Conservation (phyloP, 1,139 yeast species). For the Arxiozyma bovina region DNA sequence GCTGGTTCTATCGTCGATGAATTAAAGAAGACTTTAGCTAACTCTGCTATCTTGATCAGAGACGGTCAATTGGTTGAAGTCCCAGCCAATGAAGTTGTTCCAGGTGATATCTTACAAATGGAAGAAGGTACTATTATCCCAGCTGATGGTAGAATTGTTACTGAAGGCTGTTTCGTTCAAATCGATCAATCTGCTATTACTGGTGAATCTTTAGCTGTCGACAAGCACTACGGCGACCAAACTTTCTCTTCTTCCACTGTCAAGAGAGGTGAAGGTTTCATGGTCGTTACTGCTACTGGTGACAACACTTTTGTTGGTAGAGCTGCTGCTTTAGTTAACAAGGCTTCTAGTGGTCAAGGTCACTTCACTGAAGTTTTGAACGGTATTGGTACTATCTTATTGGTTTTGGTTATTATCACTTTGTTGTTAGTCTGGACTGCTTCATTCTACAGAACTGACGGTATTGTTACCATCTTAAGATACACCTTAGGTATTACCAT, state of each 20-base stretch:
- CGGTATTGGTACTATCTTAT: conserved; percentile 91
- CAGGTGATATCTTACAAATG: conserved; percentile 85
- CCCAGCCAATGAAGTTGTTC: conserved; percentile 76
- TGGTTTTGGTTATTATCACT: conserved; percentile 82
- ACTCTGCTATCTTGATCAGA: conserved; percentile 80
- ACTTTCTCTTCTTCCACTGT: conserved; percentile 92
- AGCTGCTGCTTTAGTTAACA: conserved; percentile 94
- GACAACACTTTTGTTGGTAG: conserved; percentile 90
- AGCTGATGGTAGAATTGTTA: conserved; percentile 89
- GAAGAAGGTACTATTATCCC: conserved; percentile 95
- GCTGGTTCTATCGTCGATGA: conserved; percentile 96
- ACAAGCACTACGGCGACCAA: conserved; percentile 82
- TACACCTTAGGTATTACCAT: conserved; percentile 94
- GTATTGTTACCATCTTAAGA: conserved; percentile 84
- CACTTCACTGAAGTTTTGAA: conserved; percentile 96
- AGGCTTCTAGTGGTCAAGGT: conserved; percentile 90
- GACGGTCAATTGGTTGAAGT: conserved; percentile 70
- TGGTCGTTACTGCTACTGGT: conserved; percentile 95
- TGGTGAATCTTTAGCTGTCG: conserved; percentile 96
- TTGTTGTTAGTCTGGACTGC: conserved; percentile 88
- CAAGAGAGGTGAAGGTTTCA: conserved; percentile 93
- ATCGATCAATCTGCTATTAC: conserved; percentile 97
- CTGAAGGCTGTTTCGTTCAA: conserved; percentile 84
- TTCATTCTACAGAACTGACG: conserved; percentile 88
- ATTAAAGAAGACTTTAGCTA: conserved; percentile 86